phyloP scores from a whole-genome alignment of 2,329 filamentous ascomycete species.

The Phialophora verrucosa region DNA sequence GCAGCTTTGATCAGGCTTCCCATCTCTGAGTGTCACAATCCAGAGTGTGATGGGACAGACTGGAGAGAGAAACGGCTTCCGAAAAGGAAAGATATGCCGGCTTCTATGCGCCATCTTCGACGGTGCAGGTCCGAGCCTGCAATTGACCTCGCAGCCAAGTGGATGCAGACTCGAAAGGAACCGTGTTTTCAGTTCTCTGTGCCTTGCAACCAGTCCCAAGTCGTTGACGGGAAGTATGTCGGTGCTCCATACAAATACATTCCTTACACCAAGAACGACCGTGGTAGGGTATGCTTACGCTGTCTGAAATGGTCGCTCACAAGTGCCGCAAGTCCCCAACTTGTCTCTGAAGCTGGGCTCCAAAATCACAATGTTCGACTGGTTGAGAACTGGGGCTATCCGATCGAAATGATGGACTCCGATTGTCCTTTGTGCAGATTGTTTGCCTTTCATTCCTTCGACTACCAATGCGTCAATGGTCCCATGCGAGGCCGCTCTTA shows the following conservation, averaged over 20 bases:
- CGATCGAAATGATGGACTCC: conserved; percentile 9
- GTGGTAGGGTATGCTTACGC: conserved; percentile 13
- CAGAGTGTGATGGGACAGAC: not conserved
- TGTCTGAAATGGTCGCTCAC: conserved; percentile 16
- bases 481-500: conserved; percentile 14
- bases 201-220: not conserved
- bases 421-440: conserved; percentile 17
- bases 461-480: conserved; percentile 16
- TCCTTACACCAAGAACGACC: conserved; percentile 6
- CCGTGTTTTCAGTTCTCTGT: not conserved
- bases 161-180: not conserved
- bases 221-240: not conserved
- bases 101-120: not conserved
- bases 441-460: conserved; percentile 15
- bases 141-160: not conserved
- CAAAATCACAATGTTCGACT: not conserved
- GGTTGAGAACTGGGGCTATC: conserved; percentile 11
- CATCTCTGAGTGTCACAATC: not conserved
- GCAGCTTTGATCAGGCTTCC: not conserved
- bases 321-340: not conserved
- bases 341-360: not conserved
- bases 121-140: not conserved
- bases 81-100: not conserved
- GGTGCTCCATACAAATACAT: not conserved
- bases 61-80: not conserved